Base-by-base conservation (phyloP, 2,329 filamentous ascomycete species). In the Talaromyces sp. region DNA sequence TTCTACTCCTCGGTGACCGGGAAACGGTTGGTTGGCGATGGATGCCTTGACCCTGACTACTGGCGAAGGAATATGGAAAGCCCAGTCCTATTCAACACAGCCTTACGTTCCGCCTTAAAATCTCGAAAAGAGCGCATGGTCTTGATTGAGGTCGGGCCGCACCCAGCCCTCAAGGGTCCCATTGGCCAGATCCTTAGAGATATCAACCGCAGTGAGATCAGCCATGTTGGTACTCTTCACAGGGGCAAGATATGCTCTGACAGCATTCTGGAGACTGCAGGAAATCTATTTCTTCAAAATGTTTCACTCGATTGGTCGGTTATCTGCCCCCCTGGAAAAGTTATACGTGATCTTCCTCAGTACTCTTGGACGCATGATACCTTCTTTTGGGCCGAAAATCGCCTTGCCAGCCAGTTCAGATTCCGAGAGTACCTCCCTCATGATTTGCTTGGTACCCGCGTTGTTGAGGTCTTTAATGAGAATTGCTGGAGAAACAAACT, bases 11-110 rank as follows among this genome's bases (percentile, higher is more conserved):
- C 67, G 3, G 68, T 72, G 3, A 70, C 68, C 24, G 70, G 68
- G 3, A 19, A 68, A 22, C 61, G 65, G 11, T 56, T 72, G 9
- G 27, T 10, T 3, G 37, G 47, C 1, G 16, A 50, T 5, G 41
- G 60, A n/a, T 11, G 16, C 11, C 59, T 66, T 22, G 35, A 22
- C 9, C 35, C 68, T 13, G 33, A 39, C 3, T 78, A 80, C 60
- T 79, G 77, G 75, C 67, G 70, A 1, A 67, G 70, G 19, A 79
- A 79, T 64, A 67, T 80, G 68, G 60, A 71, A 0, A 65, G 68
- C 1, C 68, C 76, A 2, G 76, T 79, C 14, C 67, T 72, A 2
- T 79, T 78, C 67, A 68, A 68, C 19, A 56, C 69, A n/a, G 72
- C 71, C 27, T 33, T 76, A 19, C 24, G 27, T 3, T 50, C 61